Evolutionary conservation across 805 yeast species (phyloP).

Genomic region (Nakazawaea sp.): DNA sequence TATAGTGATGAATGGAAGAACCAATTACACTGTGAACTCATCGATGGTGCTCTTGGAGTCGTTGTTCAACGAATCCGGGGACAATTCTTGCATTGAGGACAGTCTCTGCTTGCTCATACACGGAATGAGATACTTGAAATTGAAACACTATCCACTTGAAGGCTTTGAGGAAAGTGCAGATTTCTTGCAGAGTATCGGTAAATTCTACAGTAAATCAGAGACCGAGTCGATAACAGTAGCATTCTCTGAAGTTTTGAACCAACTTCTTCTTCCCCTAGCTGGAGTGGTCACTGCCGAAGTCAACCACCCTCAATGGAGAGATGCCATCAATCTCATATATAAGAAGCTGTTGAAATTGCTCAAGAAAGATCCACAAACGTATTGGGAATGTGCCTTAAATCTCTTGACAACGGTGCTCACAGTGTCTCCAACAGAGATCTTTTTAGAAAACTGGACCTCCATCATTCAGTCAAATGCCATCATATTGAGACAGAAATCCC

Average conservation of each 20-base stretch:
- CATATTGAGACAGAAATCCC: slow-evolving; percentile 56
- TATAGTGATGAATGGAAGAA: slow-evolving; percentile 26
- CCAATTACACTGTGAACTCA: slow-evolving; percentile 1
- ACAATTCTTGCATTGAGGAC: slow-evolving; percentile 36
- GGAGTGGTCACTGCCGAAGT: slow-evolving; percentile 88
- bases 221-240: slow-evolving; percentile 64
- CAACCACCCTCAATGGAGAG: slow-evolving; percentile 93
- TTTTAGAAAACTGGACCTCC: slow-evolving; percentile 63
- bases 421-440: slow-evolving; percentile 74
- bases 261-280: slow-evolving; percentile 73
- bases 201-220: slow-evolving; percentile 64
- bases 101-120: slow-evolving; percentile 68
- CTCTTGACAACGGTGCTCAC: slow-evolving; percentile 68
- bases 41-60: slow-evolving; percentile 4
- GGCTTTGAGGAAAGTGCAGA: slow-evolving; percentile 91
- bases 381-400: slow-evolving; percentile 64
- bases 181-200: slow-evolving; percentile 76
- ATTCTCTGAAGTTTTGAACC: slow-evolving; percentile 78
- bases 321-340: slow-evolving; percentile 62
- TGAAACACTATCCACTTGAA: slow-evolving; percentile 83
- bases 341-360: slow-evolving; percentile 34
- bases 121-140: slow-evolving; percentile 82
- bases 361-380: slow-evolving; percentile 34
- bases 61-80: slow-evolving; percentile 19
- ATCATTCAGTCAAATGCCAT: slow-evolving; percentile 57